Evolutionary conservation across 306 rosid species (phyloP).

Genomic region (Sesbania bispinosa): DNA sequence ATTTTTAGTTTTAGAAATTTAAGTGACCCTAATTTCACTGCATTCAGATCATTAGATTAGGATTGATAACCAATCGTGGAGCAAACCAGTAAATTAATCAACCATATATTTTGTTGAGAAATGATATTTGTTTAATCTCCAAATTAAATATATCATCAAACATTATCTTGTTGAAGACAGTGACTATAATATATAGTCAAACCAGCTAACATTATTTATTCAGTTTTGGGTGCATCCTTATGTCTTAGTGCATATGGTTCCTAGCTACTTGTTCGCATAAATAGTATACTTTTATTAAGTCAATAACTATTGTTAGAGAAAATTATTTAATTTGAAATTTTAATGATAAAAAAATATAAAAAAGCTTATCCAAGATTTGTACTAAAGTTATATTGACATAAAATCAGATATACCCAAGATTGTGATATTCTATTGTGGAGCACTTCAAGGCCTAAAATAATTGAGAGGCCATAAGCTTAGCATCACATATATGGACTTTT

Average conservation of each 20-base stretch:
- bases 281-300: no score
- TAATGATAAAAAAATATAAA: no score
- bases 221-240: not conserved
- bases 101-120: not conserved
- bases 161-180: not conserved
- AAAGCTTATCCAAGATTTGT: no score
- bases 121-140: not conserved
- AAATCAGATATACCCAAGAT: slow-evolving; percentile 14
- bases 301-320: no score
- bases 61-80: not conserved
- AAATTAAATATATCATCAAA: slow-evolving; percentile 8
- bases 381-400: slow-evolving; percentile 4
- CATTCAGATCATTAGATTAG: not conserved
- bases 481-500: slow-evolving; percentile 20
- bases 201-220: slow-evolving; percentile 4
- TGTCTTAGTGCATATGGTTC: slow-evolving; percentile 7
- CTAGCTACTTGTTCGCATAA: not conserved
- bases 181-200: slow-evolving; percentile 6
- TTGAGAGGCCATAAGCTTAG: slow-evolving; percentile 10
- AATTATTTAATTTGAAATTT: no score
- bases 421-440: slow-evolving; percentile 1
- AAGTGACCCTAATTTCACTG: not conserved
- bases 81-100: not conserved
- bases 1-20: not conserved
- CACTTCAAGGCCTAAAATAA: not conserved